Percentiles rank a stretch among this genome's conserved stretches.
Conservation (phyloP, 1,139 yeast species). For the Saccharomyces hybrid region DNA sequence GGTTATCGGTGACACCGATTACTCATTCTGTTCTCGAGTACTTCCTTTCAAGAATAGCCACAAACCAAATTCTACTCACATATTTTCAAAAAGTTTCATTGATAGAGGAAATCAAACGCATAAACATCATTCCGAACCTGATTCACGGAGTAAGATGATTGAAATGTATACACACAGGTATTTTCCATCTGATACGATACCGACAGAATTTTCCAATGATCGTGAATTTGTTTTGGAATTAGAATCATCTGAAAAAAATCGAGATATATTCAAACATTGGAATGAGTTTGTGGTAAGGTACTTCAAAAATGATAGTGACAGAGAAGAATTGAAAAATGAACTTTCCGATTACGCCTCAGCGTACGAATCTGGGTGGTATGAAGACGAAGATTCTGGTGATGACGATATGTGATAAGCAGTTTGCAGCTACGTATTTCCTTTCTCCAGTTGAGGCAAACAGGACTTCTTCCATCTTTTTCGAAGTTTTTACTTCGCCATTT, state of each 20-base stretch:
- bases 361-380: slow-evolving; percentile 54
- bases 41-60: slow-evolving; percentile 10
- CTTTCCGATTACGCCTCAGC: slow-evolving; percentile 43
- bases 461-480: background rate
- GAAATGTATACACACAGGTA: slow-evolving; percentile 19
- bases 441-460: background rate
- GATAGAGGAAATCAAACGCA: slow-evolving; percentile 21
- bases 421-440: background rate
- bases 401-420: slow-evolving; percentile 10
- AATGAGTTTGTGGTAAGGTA: slow-evolving; percentile 39
- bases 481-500: background rate
- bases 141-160: slow-evolving; percentile 9
- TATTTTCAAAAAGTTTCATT: slow-evolving; percentile 33
- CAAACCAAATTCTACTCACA: slow-evolving; percentile 15
- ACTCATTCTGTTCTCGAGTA: slow-evolving; percentile 19
- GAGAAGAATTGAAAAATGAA: slow-evolving; percentile 56
- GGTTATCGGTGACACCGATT: slow-evolving; percentile 9
- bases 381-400: slow-evolving; percentile 36
- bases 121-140: slow-evolving; percentile 5
- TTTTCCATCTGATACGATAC: slow-evolving; percentile 32
- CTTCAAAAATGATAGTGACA: slow-evolving; percentile 48
- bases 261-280: slow-evolving; percentile 42
- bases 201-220: slow-evolving; percentile 23
- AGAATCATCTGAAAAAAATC: slow-evolving; percentile 42
- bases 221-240: slow-evolving; percentile 29